Evolutionary conservation across 305 asterid genomes (phyloP).

Genomic region (Solanum hybrid): DNA sequence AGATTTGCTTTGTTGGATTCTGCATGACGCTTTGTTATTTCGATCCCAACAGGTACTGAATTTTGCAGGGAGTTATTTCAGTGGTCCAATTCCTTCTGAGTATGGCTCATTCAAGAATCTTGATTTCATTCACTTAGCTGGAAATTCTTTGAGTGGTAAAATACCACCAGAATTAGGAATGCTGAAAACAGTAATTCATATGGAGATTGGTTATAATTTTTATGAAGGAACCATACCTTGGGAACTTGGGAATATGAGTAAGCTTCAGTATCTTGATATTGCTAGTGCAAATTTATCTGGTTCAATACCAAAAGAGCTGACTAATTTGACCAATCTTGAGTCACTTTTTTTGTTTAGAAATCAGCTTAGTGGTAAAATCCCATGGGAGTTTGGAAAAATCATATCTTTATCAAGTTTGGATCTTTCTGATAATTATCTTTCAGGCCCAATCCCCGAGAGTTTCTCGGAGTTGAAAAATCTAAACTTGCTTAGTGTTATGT

Average conservation of each 20-base stretch:
- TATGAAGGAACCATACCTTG: constrained; percentile 72
- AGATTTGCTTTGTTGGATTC: background rate
- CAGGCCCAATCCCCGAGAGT: constrained; percentile 70
- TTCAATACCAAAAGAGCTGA: constrained; percentile 42
- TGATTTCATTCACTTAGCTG: constrained; percentile 77
- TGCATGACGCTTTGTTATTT: background rate
- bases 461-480: constrained; percentile 66
- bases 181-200: constrained; percentile 50
- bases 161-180: constrained; percentile 68
- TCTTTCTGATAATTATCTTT: constrained; percentile 82
- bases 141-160: constrained; percentile 56
- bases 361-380: constrained; percentile 48
- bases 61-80: constrained; percentile 95
- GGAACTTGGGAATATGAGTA: constrained; percentile 75
- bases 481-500: constrained; percentile 72
- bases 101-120: constrained; percentile 59
- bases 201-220: constrained; percentile 89
- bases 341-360: constrained; percentile 87
- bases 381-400: constrained; percentile 51
- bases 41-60: constrained; percentile 28
- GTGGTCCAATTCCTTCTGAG: constrained; percentile 68
- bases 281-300: constrained; percentile 84
- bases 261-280: constrained; percentile 72
- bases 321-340: constrained; percentile 66
- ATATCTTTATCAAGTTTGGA: constrained; percentile 66